These are phyloP conservation scores for Botrytis byssoidea DNA, from an alignment of 2,329 filamentous ascomycete genomes.

Conservation along the genomic window DNA sequence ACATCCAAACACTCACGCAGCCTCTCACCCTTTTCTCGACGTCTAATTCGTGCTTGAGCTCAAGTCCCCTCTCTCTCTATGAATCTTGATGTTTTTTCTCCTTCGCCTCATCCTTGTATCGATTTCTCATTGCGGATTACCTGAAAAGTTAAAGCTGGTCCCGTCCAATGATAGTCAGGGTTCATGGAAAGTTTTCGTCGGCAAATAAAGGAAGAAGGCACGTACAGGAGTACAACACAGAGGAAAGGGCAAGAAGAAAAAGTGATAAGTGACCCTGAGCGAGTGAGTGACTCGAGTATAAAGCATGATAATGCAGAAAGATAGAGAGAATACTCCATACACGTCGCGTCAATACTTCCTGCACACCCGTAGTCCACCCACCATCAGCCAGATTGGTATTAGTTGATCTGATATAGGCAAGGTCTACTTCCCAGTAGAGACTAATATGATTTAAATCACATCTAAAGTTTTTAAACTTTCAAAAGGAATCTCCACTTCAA, in stretches of 20 bases:
- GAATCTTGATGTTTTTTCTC: not conserved
- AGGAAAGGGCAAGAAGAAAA: not conserved
- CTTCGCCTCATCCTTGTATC: not conserved
- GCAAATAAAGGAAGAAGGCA: not conserved
- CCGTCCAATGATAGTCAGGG: not conserved
- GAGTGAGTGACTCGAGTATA: not conserved
- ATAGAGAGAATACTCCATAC: not conserved
- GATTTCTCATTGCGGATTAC: not conserved
- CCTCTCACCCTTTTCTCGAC: not conserved
- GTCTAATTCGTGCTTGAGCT: not conserved
- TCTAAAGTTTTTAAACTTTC: not conserved
- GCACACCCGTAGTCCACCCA: not conserved
- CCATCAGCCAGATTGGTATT: not conserved
- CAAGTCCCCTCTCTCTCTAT: not conserved
- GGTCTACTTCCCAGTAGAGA: not conserved
- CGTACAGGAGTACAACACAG: not conserved
- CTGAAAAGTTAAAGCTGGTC: not conserved
- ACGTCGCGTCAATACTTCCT: not conserved
- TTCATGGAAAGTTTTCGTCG: not conserved
- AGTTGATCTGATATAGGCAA: not conserved
- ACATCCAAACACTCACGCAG: not conserved
- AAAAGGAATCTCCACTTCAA: constrained; percentile 2
- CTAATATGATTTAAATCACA: not conserved
- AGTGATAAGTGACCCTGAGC: not conserved
- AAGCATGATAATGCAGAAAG: not conserved